These are phyloP conservation scores for Rhynchosporium secalis DNA, from an alignment of 2,329 filamentous ascomycete genomes.

Conservation along the genomic window DNA sequence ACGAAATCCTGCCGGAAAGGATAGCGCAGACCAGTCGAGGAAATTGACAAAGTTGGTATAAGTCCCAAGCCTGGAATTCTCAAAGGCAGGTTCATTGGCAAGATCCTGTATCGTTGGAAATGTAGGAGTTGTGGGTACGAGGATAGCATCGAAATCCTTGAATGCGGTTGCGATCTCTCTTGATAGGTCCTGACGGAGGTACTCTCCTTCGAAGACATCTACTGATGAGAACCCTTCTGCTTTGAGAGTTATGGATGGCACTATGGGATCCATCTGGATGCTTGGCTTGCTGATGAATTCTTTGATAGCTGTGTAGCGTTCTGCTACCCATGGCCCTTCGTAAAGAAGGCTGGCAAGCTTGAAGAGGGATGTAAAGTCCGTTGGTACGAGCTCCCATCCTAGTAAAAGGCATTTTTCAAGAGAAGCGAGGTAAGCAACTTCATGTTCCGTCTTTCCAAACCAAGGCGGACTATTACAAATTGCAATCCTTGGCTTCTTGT, in stretches of 20 bases:
- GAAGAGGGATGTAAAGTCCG: constrained; percentile 9
- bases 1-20: constrained; percentile 13
- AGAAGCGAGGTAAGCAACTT: constrained; percentile 1
- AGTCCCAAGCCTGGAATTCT: constrained; percentile 55
- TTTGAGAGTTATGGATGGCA: constrained; percentile 4
- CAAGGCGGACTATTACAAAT: constrained; percentile 15
- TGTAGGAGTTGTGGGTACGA: constrained; percentile 58
- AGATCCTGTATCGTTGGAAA: constrained; percentile 54
- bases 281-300: constrained; percentile 12
- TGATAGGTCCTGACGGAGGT: constrained; percentile 7
- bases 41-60: constrained; percentile 64
- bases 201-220: constrained; percentile 19
- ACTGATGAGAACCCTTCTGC: constrained; percentile 6
- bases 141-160: constrained; percentile 47
- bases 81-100: constrained; percentile 50
- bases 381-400: constrained; percentile 13
- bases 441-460: constrained; percentile 9
- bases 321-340: constrained; percentile 17
- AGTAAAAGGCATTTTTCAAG: not conserved
- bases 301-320: constrained; percentile 15
- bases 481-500: not conserved
- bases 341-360: constrained; percentile 14
- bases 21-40: constrained; percentile 54
- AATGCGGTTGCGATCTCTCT: constrained; percentile 35
- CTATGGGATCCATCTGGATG: constrained; percentile 13